These are phyloP conservation scores for Cercospora beticola DNA, from an alignment of 2,329 filamentous ascomycete species.

Conservation along the genomic window DNA sequence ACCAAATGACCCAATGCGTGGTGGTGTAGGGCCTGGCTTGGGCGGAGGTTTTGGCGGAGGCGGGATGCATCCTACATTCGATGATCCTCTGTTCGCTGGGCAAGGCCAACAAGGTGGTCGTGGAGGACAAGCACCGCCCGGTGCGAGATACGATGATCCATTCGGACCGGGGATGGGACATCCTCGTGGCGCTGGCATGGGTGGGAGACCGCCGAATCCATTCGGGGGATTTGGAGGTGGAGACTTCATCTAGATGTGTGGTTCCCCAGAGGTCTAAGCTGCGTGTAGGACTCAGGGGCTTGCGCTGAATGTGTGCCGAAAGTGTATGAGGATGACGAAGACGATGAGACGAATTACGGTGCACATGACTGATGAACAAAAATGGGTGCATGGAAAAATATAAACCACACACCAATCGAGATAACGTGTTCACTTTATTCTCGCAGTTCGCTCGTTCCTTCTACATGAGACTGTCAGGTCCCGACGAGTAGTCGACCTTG, in stretches of 20 bases:
- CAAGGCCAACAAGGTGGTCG: conserved; percentile 39
- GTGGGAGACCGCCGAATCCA: conserved; percentile 55
- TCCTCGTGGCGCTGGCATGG: conserved; percentile 48
- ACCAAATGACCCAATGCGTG: conserved; percentile 76
- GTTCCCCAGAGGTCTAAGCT: neutral
- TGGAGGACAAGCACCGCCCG: conserved; percentile 69
- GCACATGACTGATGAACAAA: neutral
- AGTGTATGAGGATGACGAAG: neutral
- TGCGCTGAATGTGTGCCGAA: neutral
- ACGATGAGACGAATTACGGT: neutral
- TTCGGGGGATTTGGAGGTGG: conserved; percentile 61
- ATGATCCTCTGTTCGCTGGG: conserved; percentile 77
- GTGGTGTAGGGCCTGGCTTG: conserved; percentile 58
- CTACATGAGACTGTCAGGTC: neutral
- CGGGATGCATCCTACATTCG: conserved; percentile 95
- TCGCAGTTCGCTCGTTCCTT: neutral
- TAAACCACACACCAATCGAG: neutral
- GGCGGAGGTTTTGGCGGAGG: conserved; percentile 56
- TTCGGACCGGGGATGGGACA: conserved; percentile 59
- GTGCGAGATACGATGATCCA: conserved; percentile 89
- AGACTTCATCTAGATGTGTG: conserved; percentile 52
- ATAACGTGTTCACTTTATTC: neutral
- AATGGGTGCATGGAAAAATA: neutral
- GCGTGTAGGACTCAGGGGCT: neutral
- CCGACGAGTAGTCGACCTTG: too few relatives aligned